Evolutionary conservation across 257 asterid species (phyloP).

Genomic region (Ocimum tenuiflorum): DNA sequence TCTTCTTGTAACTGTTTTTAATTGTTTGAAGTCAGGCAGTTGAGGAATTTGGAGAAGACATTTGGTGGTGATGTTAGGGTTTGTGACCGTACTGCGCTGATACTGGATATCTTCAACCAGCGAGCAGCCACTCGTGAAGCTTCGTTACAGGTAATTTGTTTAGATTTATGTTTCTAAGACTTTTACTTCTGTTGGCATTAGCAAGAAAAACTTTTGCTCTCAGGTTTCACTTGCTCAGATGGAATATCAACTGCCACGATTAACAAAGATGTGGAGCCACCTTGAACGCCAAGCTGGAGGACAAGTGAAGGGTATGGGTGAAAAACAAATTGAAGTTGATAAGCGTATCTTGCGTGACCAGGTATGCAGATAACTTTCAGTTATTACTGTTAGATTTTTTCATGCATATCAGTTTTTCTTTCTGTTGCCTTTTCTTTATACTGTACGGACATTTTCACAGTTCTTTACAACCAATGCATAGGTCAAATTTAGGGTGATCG

Average conservation of each 20-base stretch:
- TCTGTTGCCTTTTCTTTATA: not conserved
- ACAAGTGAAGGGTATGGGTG: constrained; percentile 99
- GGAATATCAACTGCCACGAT: constrained; percentile 92
- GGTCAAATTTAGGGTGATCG: not conserved
- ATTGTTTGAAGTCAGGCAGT: constrained; percentile 53
- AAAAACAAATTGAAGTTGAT: constrained; percentile 97
- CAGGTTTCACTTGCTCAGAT: constrained; percentile 94
- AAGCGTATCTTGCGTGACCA: constrained; percentile 90
- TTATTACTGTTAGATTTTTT: not conserved
- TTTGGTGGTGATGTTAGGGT: constrained; percentile 91
- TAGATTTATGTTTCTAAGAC: not conserved
- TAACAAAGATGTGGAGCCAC: constrained; percentile 94
- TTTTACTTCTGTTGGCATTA: constrained; percentile 15
- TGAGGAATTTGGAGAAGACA: constrained; percentile 80
- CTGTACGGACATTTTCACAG: not conserved
- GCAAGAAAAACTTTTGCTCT: constrained; percentile 4
- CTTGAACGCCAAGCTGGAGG: constrained; percentile 99
- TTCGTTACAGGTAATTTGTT: constrained; percentile 58
- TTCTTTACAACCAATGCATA: not conserved
- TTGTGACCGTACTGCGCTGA: constrained; percentile 96
- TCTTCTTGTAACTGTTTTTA: not conserved
- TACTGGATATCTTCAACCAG: constrained; percentile 90
- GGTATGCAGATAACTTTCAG: constrained; percentile 40
- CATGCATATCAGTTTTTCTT: not conserved
- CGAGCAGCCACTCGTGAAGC: constrained; percentile 98